Conservation (phyloP, 2,329 filamentous ascomycete species). For the Aureobasidium leucospermi region DNA sequence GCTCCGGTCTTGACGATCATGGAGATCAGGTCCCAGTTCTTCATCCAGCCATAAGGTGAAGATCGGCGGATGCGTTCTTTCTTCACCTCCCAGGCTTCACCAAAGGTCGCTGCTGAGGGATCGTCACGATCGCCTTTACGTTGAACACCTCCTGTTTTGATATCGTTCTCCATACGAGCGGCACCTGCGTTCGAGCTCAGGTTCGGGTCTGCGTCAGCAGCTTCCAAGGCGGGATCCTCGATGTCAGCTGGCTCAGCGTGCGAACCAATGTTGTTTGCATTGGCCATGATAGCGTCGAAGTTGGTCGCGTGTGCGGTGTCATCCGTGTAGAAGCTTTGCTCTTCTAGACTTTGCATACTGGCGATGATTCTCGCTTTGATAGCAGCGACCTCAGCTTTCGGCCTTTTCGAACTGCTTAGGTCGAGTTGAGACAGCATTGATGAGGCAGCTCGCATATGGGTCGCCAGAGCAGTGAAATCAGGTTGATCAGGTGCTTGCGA, state of each 20-base stretch:
- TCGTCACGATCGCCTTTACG: conserved; percentile 77
- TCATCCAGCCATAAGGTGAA: conserved; percentile 81
- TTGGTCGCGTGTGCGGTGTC: conserved; percentile 61
- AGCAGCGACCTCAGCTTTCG: conserved; percentile 71
- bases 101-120: conserved; percentile 77
- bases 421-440: conserved; percentile 83
- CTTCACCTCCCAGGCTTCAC: conserved; percentile 78
- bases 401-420: conserved; percentile 70
- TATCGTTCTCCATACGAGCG: conserved; percentile 81
- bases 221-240: conserved; percentile 39
- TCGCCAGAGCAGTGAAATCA: conserved; percentile 74
- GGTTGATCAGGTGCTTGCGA: conserved; percentile 59
- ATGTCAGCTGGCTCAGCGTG: conserved; percentile 46
- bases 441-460: conserved; percentile 79
- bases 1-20: conserved; percentile 84
- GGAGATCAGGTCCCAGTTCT: conserved; percentile 80
- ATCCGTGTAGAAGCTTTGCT: conserved; percentile 73
- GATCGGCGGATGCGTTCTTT: conserved; percentile 76
- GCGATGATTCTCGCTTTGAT: conserved; percentile 83
- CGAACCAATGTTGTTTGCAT: conserved; percentile 50
- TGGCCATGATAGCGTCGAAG: conserved; percentile 76
- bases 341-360: conserved; percentile 81
- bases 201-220: conserved; percentile 31
- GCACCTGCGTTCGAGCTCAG: conserved; percentile 66
- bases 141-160: conserved; percentile 77